Evolutionary conservation across 805 yeast species (phyloP).

Genomic region (Cyberlindnera mycetangii): DNA sequence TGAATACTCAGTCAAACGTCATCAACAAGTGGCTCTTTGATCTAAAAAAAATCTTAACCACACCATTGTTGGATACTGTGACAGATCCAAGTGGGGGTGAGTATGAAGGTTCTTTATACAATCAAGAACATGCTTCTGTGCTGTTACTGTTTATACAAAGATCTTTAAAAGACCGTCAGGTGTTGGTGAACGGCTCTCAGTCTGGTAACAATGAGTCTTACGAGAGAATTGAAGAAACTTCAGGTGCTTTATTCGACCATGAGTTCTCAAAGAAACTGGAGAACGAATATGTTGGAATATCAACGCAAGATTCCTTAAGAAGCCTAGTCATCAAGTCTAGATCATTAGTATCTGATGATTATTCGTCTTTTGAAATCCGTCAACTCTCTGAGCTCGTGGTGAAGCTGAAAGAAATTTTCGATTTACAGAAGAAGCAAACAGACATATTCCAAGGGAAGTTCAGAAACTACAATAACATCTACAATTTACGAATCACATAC

Average conservation of each 20-base stretch:
- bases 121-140: conserved; percentile 68
- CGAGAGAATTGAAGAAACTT: conserved; percentile 6
- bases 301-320: conserved; percentile 10
- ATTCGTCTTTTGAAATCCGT: conserved; percentile 5
- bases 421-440: conserved; percentile 31
- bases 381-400: conserved; percentile 11
- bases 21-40: conserved; percentile 51
- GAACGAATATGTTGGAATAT: conserved; percentile 4
- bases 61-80: conserved; percentile 50
- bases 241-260: conserved; percentile 11
- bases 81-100: conserved; percentile 50
- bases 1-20: conserved; percentile 50
- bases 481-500: conserved; percentile 78
- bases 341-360: conserved; percentile 2
- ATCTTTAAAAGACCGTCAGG: conserved; percentile 43
- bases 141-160: conserved; percentile 53
- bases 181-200: conserved; percentile 29
- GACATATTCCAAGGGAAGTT: conserved; percentile 39
- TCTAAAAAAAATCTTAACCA: conserved; percentile 40
- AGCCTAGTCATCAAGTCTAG: conserved; percentile 17
- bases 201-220: conserved; percentile 10
- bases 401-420: conserved; percentile 29
- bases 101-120: conserved; percentile 68
- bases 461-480: conserved; percentile 56
- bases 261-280: conserved; percentile 12